Conservation (phyloP, 331 rosid species). For the Rhamnella rubrinervis region DNA sequence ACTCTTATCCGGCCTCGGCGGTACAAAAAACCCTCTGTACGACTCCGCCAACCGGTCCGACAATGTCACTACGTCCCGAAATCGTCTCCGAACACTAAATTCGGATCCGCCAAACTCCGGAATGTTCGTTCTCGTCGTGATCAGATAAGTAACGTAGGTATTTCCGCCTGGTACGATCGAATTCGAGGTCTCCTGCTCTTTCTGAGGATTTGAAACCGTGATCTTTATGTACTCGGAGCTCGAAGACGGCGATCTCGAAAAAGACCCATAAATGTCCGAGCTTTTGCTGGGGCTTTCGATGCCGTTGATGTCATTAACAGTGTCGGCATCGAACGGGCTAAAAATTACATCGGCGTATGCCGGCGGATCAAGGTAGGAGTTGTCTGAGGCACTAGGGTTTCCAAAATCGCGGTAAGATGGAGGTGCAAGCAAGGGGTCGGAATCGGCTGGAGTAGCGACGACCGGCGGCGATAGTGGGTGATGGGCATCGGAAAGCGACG, state of each 20-base stretch:
- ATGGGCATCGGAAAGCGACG: constrained; percentile 54
- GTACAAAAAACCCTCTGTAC: constrained; percentile 80
- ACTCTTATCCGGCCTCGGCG: constrained; percentile 94
- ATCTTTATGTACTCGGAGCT: constrained; percentile 59
- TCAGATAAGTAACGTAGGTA: constrained; percentile 69
- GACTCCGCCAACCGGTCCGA: constrained; percentile 86
- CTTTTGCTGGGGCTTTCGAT: constrained; percentile 52
- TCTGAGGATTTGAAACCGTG: constrained; percentile 83
- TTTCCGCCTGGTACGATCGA: constrained; percentile 79
- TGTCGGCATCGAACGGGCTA: constrained; percentile 48
- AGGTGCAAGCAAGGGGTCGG: constrained; percentile 74
- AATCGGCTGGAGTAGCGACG: constrained; percentile 36
- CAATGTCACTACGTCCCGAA: constrained; percentile 77
- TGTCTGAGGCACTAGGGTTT: constrained; percentile 38
- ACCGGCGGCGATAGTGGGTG: constrained; percentile 60
- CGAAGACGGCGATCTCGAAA: constrained; percentile 55
- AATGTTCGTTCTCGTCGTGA: constrained; percentile 73
- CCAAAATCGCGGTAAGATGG: constrained; percentile 30
- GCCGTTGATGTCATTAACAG: constrained; percentile 43
- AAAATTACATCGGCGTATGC: constrained; percentile 62
- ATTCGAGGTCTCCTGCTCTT: constrained; percentile 74
- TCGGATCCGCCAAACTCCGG: constrained; percentile 72
- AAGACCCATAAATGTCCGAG: constrained; percentile 36
- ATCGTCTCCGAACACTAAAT: constrained; percentile 76
- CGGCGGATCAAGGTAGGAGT: constrained; percentile 57